phyloP scores from a whole-genome alignment of 306 rosid genomes.

The Acmispon strigosus region DNA sequence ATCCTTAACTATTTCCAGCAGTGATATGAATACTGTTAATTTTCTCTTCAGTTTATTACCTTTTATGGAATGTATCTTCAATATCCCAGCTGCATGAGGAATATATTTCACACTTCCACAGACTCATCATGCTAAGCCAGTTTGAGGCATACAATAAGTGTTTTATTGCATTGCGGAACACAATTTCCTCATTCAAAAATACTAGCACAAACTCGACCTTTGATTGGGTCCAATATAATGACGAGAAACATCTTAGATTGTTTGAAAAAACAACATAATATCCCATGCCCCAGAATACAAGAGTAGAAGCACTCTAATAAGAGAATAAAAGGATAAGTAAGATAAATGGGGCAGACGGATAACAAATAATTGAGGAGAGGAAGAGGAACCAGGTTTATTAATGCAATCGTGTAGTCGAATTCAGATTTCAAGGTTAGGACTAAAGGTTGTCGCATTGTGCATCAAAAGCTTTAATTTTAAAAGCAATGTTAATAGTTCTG shows the following conservation, averaged over 20 bases:
- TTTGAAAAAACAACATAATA: neutral
- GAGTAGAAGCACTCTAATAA: neutral
- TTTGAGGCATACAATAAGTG: neutral
- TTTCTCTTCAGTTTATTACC: neutral
- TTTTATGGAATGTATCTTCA: neutral
- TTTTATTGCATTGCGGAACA: too few species aligned
- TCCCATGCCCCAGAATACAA: neutral
- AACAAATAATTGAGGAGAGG: neutral
- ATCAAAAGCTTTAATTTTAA: neutral
- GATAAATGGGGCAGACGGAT: neutral
- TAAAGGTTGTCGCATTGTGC: neutral
- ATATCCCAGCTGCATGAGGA: neutral
- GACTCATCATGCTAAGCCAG: neutral
- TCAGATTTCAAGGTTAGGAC: neutral
- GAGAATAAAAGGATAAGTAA: neutral
- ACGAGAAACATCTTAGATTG: neutral
- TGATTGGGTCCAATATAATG: neutral
- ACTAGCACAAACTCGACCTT: too few species aligned
- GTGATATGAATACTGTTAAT: neutral
- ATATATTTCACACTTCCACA: neutral
- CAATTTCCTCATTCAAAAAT: too few species aligned
- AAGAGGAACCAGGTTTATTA: conserved; percentile 1
- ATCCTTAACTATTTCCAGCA: neutral
- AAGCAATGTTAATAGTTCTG: neutral
- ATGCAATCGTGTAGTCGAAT: neutral